phyloP scores from a whole-genome alignment of 1,284 basidiomycete species.

The Apiotrichum gamsii region DNA sequence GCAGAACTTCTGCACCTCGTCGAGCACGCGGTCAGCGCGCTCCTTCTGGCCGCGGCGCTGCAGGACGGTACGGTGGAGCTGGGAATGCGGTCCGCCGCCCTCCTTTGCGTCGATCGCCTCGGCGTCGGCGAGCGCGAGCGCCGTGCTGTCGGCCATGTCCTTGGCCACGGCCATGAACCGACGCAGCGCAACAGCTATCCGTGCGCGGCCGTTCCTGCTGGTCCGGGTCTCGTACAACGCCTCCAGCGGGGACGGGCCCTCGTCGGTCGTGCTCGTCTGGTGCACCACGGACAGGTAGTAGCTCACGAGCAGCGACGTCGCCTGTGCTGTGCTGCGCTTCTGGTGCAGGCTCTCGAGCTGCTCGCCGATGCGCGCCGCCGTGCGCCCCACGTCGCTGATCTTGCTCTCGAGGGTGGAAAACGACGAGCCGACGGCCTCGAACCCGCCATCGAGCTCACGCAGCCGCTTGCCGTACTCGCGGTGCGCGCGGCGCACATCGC shows the following conservation, averaged over 20 bases:
- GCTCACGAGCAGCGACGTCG: conserved; percentile 88
- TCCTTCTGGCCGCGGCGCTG: conserved; percentile 38
- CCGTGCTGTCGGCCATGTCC: conserved; percentile 53
- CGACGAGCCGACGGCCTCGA: conserved; percentile 79
- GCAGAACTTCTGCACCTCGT: conserved; percentile 80
- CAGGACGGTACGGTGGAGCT: conserved; percentile 5
- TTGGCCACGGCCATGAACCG: conserved; percentile 81
- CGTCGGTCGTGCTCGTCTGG: conserved; percentile 59
- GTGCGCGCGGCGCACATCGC: conserved; percentile 81
- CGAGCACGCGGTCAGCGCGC: conserved; percentile 50
- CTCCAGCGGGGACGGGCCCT: conserved; percentile 34
- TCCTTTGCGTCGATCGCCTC: conserved; percentile 22
- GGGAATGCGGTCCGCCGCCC: conserved; percentile 11
- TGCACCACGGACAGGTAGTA: conserved; percentile 90
- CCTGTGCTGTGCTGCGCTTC: conserved; percentile 85
- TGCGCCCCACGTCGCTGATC: conserved; percentile 90
- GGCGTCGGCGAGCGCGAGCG: conserved; percentile 59
- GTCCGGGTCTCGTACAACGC: conserved; percentile 55
- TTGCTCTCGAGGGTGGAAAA: conserved; percentile 75
- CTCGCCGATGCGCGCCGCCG: conserved; percentile 91
- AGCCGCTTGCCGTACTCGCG: conserved; percentile 91
- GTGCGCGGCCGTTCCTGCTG: conserved; percentile 66
- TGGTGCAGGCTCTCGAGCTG: conserved; percentile 93
- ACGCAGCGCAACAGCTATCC: conserved; percentile 84
- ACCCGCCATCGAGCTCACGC: conserved; percentile 82